Evolutionary conservation across 2,329 filamentous ascomycete species (phyloP).

Genomic region (Diaporthe sp.): DNA sequence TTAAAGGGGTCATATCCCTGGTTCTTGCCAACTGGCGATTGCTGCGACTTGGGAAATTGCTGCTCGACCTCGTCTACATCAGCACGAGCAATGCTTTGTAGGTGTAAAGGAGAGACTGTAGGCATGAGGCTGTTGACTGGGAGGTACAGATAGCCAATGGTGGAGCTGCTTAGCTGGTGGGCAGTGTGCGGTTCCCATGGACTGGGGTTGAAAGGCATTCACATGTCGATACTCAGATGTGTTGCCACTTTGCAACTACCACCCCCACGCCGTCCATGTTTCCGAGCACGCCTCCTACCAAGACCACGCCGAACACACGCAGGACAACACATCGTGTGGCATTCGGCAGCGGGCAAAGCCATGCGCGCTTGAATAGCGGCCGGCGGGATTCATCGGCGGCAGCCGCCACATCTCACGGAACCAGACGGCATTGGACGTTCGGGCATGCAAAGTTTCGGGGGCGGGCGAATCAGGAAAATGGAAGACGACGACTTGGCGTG

Average conservation of each 20-base stretch:
- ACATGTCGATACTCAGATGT: not conserved
- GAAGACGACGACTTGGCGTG: not conserved
- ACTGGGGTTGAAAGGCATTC: not conserved
- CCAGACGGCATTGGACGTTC: slow-evolving; percentile 5
- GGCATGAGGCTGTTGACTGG: not conserved
- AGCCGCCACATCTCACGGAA: not conserved
- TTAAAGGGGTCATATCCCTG: not conserved
- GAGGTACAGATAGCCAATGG: not conserved
- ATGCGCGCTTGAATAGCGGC: not conserved
- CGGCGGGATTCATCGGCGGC: not conserved
- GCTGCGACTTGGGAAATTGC: not conserved
- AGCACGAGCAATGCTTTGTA: not conserved
- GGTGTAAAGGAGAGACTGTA: not conserved
- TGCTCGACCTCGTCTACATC: not conserved
- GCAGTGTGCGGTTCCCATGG: not conserved
- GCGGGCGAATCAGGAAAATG: not conserved
- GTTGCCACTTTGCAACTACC: not conserved
- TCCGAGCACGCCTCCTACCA: not conserved
- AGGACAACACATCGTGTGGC: not conserved
- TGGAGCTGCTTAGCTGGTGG: not conserved
- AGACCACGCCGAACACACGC: not conserved
- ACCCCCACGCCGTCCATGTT: not conserved
- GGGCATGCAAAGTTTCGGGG: slow-evolving; percentile 24
- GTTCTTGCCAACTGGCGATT: not conserved
- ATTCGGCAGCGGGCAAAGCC: not conserved